Evolutionary conservation across 202 grass and related monocot species (phyloP).

Genomic region (Setaria italica): DNA sequence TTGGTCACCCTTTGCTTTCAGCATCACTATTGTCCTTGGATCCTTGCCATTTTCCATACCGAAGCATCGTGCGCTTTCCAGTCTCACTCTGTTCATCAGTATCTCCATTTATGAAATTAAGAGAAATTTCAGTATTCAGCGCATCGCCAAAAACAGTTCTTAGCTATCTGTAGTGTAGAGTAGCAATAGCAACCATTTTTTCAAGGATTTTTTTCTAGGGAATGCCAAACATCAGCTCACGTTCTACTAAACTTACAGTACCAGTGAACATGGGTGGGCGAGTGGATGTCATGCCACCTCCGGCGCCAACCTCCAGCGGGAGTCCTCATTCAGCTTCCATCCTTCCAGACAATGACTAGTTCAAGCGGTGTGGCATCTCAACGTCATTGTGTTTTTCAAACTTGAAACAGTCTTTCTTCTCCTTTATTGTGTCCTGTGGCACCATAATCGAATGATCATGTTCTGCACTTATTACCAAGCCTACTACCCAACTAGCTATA

Average conservation of each 20-base stretch:
- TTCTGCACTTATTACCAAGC: background rate
- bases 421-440: background rate
- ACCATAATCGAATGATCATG: background rate
- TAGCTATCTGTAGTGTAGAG: background rate
- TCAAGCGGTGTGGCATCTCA: background rate
- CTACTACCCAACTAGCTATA: background rate
- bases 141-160: background rate
- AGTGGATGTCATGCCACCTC: background rate
- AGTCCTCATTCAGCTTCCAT: constrained; percentile 14
- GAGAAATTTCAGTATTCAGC: background rate
- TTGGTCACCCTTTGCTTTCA: background rate
- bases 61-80: background rate
- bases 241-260: constrained; percentile 24
- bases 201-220: background rate
- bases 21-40: background rate
- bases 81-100: background rate
- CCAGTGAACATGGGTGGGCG: background rate
- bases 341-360: constrained; percentile 31
- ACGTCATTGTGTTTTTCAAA: background rate
- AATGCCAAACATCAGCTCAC: background rate
- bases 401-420: background rate
- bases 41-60: background rate
- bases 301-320: constrained; percentile 8
- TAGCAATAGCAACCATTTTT: background rate
- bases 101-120: background rate